Percentiles rank a stretch among this genome's conserved stretches.
Conservation (phyloP, 2,329 filamentous ascomycete species). For the Epichloe gansuensis region DNA sequence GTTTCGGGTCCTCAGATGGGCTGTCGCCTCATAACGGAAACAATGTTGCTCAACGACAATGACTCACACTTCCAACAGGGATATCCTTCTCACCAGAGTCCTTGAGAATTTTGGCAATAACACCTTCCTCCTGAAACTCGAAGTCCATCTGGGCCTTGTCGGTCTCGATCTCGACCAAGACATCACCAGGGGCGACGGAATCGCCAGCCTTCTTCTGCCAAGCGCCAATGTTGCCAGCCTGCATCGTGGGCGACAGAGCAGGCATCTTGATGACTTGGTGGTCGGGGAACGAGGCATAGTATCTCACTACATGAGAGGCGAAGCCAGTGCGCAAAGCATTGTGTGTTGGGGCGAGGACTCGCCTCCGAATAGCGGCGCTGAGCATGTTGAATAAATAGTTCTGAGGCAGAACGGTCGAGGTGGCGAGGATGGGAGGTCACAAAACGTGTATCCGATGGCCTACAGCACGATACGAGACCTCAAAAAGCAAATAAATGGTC, state of each 20-base stretch:
- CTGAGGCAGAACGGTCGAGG: conserved; percentile 10
- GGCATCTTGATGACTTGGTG: conserved; percentile 97
- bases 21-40: not conserved
- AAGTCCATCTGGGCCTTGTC: conserved; percentile 99
- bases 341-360: conserved; percentile 39
- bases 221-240: conserved; percentile 82
- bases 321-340: conserved; percentile 38
- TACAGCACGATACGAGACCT: not conserved
- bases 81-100: conserved; percentile 90
- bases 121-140: conserved; percentile 96
- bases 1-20: conserved; percentile 4
- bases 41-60: conserved; percentile 8
- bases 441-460: not conserved
- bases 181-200: conserved; percentile 75
- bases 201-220: conserved; percentile 99
- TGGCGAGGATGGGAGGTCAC: conserved; percentile 10
- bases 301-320: conserved; percentile 44
- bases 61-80: conserved; percentile 80
- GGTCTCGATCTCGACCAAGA: conserved; percentile 95
- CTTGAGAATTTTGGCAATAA: conserved; percentile 87
- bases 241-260: conserved; percentile 95
- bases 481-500: not conserved
- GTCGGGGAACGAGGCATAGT: conserved; percentile 75
- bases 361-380: conserved; percentile 50
- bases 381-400: conserved; percentile 37